Conservation (phyloP, 768 basidiomycete species). For the Amanita fuliginea region DNA sequence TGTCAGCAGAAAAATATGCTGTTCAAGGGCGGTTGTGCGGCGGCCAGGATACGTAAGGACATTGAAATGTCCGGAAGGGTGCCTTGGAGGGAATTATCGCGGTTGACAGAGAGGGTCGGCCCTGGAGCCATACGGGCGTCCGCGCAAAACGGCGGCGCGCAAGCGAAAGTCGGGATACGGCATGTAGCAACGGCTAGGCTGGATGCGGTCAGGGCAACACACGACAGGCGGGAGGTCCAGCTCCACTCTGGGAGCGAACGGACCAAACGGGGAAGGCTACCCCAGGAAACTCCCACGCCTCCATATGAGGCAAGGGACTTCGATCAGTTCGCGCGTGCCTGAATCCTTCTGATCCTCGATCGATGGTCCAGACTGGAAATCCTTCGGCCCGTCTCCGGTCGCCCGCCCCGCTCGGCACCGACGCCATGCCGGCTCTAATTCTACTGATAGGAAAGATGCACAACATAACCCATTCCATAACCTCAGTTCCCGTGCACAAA, state of each 20-base stretch:
- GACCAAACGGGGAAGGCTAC: slow-evolving; percentile 1
- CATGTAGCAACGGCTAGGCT: background rate
- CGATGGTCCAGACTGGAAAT: slow-evolving; percentile 1
- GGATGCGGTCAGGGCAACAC: background rate
- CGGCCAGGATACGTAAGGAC: background rate
- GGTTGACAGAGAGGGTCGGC: background rate
- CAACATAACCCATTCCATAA: background rate
- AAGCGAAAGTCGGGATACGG: background rate
- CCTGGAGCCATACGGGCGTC: background rate
- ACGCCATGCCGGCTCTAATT: background rate
- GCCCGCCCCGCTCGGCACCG: slow-evolving; percentile 1
- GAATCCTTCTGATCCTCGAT: slow-evolving; percentile 6
- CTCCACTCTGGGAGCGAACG: slow-evolving; percentile 3
- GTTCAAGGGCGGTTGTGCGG: no score
- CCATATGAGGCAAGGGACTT: background rate
- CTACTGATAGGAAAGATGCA: no score
- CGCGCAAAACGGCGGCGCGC: background rate
- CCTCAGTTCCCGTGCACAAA: slow-evolving; percentile 22
- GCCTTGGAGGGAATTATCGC: background rate
- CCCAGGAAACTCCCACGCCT: slow-evolving; percentile 5
- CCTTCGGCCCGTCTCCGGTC: background rate
- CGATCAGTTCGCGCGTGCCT: slow-evolving; percentile 7
- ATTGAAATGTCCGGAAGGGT: background rate
- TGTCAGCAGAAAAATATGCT: background rate
- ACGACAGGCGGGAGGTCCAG: background rate